Evolutionary conservation across 352 stramenopile genomes (phyloP), one percentile per base, ranked within the genome.

Genomic region (Pythium pyrilobum): DNA sequence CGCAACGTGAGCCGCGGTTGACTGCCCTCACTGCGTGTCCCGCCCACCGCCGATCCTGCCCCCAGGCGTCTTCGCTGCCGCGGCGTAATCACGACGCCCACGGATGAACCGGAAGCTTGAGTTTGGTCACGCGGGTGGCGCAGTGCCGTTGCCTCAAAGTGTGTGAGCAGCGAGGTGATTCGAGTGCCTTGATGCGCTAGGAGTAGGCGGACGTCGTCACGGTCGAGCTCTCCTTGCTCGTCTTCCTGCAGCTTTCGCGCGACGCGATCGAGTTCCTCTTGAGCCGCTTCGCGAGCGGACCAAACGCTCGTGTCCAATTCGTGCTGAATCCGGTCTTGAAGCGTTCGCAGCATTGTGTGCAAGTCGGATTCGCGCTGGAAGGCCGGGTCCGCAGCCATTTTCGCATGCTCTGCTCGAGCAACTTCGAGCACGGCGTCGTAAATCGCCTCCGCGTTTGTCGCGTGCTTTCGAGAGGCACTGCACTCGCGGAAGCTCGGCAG

Each of bases 171-270:
- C 11, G 0, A 13, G 5, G 9, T 45, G 10, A 33, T 27, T 1
- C 45, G 20, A 8, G 23, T 34, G 5, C 59, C 52, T 8, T 63
- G 60, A 15, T 59, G 52, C 15, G 53, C 40, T 3, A 21, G 27
- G 7, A 67, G 33, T 23, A 67, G 12, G n/a, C 34, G 33, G 16
- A 62, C 6, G 25, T 67, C 59, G 29, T 49, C 33, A 6, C 52
- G 11, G 27, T 67, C 60, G 5, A 63, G 6, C 15, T 67, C 53
- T 11, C 48, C 48, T 15, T 49, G 48, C 23, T 63, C 60, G 15
- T 67, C 47, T 33, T 62, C 53, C 5, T 44, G 36, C 8, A 62
- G 8, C 34, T 42, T 40, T n/a, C 53, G 32, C 25, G 40, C 37
- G 23, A 63, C 52, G 1, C 39, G 41, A 43, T 52, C 49, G 2